Evolutionary conservation across 1,284 basidiomycete genomes (phyloP).

Genomic region (Ustilago trichophora): DNA sequence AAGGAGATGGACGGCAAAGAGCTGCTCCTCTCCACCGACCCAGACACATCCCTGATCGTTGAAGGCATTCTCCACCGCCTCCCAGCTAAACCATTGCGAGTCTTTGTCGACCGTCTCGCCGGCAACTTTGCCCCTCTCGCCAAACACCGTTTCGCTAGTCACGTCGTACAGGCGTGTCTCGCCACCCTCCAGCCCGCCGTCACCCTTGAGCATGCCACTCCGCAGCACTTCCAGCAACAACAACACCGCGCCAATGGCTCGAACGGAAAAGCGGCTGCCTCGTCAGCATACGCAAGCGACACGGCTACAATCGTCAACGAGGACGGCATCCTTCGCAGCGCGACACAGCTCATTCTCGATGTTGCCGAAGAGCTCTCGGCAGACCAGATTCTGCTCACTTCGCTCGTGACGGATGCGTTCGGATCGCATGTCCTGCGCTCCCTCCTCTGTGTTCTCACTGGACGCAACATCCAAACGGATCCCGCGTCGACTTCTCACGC

Average conservation of each 20-base stretch:
- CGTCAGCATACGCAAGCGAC: conserved; percentile 27
- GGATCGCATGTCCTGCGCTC: conserved; percentile 60
- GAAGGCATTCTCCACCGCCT: conserved; percentile 55
- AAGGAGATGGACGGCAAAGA: conserved; percentile 63
- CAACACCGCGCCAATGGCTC: conserved; percentile 3
- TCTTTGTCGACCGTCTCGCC: conserved; percentile 60
- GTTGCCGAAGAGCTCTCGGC: conserved; percentile 40
- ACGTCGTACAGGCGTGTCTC: conserved; percentile 57
- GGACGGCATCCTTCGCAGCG: conserved; percentile 50
- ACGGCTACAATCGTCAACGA: conserved; percentile 39
- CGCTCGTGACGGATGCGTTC: conserved; percentile 50
- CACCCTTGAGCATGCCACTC: conserved; percentile 27
- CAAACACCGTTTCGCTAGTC: conserved; percentile 62
- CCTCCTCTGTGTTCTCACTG: conserved; percentile 52
- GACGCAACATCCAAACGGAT: conserved; percentile 38
- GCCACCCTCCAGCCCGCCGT: conserved; percentile 43
- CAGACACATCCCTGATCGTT: conserved; percentile 59
- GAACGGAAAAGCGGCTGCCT: conserved; percentile 12
- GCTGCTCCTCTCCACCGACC: conserved; percentile 60
- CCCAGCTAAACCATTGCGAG: conserved; percentile 49
- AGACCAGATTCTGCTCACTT: conserved; percentile 5
- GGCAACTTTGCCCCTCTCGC: conserved; percentile 53
- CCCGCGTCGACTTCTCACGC: conserved; percentile 6
- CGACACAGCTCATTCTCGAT: conserved; percentile 50
- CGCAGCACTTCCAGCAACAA: conserved; percentile 22